Base-by-base conservation (phyloP, 2,329 filamentous ascomycete genomes). In the Claviceps cyperi region DNA sequence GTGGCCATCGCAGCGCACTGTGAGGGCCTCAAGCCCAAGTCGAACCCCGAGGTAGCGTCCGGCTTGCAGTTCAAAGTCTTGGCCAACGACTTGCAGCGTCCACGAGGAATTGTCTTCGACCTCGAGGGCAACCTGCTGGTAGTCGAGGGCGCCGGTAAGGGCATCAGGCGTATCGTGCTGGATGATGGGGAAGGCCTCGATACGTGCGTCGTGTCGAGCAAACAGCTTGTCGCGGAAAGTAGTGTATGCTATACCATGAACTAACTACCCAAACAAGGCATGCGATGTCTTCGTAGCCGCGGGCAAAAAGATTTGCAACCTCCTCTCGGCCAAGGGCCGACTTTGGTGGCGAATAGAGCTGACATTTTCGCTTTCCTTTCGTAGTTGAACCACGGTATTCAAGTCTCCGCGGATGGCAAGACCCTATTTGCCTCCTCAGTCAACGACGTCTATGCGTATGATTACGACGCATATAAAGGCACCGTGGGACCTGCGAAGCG, bases 371-470 rank as follows among this genome's bases (percentile, higher is more conserved):
- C 9, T 11, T 32, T n/a, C n/a, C 9, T 15, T 15, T 19, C 1
- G 2, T 52, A 73, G 68, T 62, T 76, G 9, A 76, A 73, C 55
- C 74, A 77, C 55, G 72, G 72, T 41, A 65, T 76, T 49, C 67
- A 70, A 0, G 58, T 77, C 8, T 71, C 69, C 0, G 54, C 57
- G 8, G 69, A 76, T 58, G 69, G 71, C 41, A 67, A 61, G 43
- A 73, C 65, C 2, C 59, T 77, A 43, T 74, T 73, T 54, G 71
- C 69, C 4, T 83, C 80, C 1, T 75, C 71, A 3, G 51, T 55
- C 2, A 61, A 70, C 15, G 70, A 74, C 46, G 77, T 80, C 21
- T 80, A 71, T 56, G 67, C 75, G 1, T 86, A 79, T 74, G 60
- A 66, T 28, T 86, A 86, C 57, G 70, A 83, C 60, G 64, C 74